A percentile compares a stretch with the other conserved stretches of the same genome.
Conservation (phyloP, 2,329 filamentous ascomycete genomes). For the Capronia coronata region DNA sequence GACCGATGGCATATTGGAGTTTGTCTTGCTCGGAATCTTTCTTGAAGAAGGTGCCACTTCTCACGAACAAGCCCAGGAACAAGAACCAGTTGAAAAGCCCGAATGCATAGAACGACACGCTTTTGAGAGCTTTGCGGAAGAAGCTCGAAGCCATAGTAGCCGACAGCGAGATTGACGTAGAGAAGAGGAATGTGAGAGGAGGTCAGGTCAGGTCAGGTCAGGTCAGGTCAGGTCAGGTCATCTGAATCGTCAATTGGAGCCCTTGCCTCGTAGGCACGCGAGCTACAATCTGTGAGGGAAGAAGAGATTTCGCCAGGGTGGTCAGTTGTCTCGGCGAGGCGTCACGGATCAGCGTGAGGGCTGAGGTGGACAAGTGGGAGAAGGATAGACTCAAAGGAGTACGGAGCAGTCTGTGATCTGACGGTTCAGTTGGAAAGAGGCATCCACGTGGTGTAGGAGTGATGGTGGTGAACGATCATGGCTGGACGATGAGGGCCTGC, state of each 20-base stretch:
- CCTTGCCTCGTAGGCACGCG: not conserved
- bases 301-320: no score
- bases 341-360: not conserved
- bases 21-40: constrained; percentile 36
- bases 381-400: not conserved
- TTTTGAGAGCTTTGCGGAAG: constrained; percentile 5
- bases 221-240: not conserved
- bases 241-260: not conserved
- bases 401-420: not conserved
- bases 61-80: constrained; percentile 32
- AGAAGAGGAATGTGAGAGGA: not conserved
- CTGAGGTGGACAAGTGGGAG: not conserved
- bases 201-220: not conserved
- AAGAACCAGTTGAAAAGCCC: constrained; percentile 35
- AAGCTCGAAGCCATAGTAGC: constrained; percentile 14
- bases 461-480: no score
- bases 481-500: no score
- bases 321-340: not conserved
- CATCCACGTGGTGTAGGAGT: no score
- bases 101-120: constrained; percentile 23
- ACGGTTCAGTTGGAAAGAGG: not conserved
- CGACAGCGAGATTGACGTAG: not conserved
- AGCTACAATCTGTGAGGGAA: no score
- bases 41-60: constrained; percentile 36
- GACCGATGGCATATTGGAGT: constrained; percentile 39